A percentile compares a stretch with the other conserved stretches of the same genome.
Evolutionary conservation across 306 rosid species (phyloP).

Genomic region (Dalbergia oliveri): DNA sequence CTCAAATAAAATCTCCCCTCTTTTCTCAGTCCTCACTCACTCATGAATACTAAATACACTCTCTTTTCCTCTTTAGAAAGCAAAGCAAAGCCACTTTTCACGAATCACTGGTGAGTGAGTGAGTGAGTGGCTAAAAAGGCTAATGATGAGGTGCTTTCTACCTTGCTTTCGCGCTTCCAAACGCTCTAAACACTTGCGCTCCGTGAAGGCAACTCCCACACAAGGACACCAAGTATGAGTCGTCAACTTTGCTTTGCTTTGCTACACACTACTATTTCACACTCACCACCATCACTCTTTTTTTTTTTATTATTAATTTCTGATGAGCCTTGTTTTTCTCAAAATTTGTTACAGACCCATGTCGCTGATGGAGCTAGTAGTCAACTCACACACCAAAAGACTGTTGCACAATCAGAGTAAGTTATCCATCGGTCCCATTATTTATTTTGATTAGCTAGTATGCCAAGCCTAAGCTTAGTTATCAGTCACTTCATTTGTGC

Average conservation of each 20-base stretch:
- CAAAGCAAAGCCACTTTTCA: conserved; percentile 51
- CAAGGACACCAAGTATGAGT: conserved; percentile 38
- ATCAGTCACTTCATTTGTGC: not conserved
- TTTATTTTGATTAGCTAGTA: not conserved
- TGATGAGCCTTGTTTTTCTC: not conserved
- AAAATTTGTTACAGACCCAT: conserved; percentile 43
- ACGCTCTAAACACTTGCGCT: conserved; percentile 42
- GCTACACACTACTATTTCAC: not conserved
- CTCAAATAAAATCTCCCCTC: not conserved
- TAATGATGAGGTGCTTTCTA: conserved; percentile 68
- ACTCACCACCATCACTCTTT: not conserved
- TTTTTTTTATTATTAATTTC: not conserved
- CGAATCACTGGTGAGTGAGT: conserved; percentile 10
- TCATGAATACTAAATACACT: not conserved
- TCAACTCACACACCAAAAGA: conserved; percentile 42
- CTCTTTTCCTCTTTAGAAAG: conserved; percentile 15
- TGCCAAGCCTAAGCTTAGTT: not conserved
- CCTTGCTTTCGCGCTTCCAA: conserved; percentile 57
- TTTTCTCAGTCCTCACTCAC: not conserved
- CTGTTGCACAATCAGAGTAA: conserved; percentile 54
- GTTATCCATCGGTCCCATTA: not conserved
- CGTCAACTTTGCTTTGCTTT: not conserved
- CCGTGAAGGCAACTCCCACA: conserved; percentile 2
- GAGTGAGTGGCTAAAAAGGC: not conserved
- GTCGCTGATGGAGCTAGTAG: conserved; percentile 45